A percentile compares a stretch with the other conserved stretches of the same genome.
phyloP scores from a whole-genome alignment of 208 protist genomes.

The Leishmania major region DNA sequence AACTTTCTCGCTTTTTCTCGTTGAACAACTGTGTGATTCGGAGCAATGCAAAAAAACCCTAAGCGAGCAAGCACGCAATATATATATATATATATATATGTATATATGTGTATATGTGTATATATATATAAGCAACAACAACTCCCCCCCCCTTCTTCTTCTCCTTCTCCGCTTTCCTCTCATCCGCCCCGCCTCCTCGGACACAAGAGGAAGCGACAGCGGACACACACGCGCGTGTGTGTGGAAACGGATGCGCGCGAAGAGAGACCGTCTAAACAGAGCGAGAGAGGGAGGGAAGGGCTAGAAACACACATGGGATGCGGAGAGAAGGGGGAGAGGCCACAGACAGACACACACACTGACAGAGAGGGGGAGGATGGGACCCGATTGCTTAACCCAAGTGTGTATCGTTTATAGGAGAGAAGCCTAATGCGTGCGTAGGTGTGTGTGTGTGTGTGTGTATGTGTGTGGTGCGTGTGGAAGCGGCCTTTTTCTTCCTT shows the following conservation, averaged over 20 bases:
- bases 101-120: no score
- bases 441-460: neutral
- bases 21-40: neutral
- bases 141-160: no score
- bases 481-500: neutral
- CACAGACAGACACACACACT: neutral
- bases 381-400: neutral
- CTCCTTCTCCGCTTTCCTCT: neutral
- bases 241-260: neutral
- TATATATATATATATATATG: no score
- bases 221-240: neutral
- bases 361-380: neutral
- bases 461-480: neutral
- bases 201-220: neutral
- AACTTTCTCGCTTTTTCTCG: neutral
- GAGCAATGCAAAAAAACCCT: neutral
- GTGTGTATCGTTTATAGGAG: neutral
- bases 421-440: no score
- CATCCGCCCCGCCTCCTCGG: neutral
- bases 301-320: neutral
- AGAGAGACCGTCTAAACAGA: neutral
- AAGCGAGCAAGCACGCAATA: neutral
- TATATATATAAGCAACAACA: no score
- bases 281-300: neutral
- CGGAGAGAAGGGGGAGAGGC: neutral